phyloP scores from a whole-genome alignment of 495 filamentous ascomycete genomes.

The Cladorrhinum samala region DNA sequence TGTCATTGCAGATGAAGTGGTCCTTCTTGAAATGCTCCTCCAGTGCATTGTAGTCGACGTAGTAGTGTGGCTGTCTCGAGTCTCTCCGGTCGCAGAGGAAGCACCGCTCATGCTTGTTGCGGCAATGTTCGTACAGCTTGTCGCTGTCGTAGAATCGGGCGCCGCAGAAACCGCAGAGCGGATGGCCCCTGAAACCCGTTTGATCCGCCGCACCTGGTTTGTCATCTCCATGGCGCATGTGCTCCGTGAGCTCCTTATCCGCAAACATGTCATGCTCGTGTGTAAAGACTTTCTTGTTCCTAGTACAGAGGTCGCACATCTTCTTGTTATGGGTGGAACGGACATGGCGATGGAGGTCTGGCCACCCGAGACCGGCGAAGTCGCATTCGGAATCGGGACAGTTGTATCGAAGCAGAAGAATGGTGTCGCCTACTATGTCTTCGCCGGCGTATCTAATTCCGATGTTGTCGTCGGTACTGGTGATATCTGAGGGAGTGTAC shows the following conservation, averaged over 20 bases:
- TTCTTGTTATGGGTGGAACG: slow-evolving; percentile 71
- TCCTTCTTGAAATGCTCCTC: slow-evolving; percentile 80
- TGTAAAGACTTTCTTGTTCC: slow-evolving; percentile 96
- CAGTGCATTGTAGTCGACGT: slow-evolving; percentile 74
- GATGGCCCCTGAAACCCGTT: slow-evolving; percentile 94
- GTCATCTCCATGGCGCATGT: slow-evolving; percentile 88
- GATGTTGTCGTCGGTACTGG: slow-evolving; percentile 68
- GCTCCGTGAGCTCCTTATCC: slow-evolving; percentile 67
- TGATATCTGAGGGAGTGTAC: slow-evolving; percentile 65
- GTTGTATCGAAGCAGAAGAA: slow-evolving; percentile 86
- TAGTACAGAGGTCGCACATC: slow-evolving; percentile 92
- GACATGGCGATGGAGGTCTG: slow-evolving; percentile 88
- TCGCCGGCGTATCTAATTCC: slow-evolving; percentile 85
- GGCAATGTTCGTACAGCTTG: slow-evolving; percentile 88
- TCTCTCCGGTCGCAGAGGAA: slow-evolving; percentile 82
- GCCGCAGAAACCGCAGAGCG: slow-evolving; percentile 87
- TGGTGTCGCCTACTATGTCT: slow-evolving; percentile 81
- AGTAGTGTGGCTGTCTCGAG: slow-evolving; percentile 73
- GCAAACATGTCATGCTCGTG: slow-evolving; percentile 97
- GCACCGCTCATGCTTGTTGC: slow-evolving; percentile 88
- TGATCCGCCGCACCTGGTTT: slow-evolving; percentile 85
- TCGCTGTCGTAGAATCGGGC: slow-evolving; percentile 92
- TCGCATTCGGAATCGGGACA: slow-evolving; percentile 83
- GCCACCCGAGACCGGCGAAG: slow-evolving; percentile 87
- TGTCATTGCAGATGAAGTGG: slow-evolving; percentile 79